phyloP scores from a whole-genome alignment of 148 eudicot genomes.

The Chenopodium suecicum region DNA sequence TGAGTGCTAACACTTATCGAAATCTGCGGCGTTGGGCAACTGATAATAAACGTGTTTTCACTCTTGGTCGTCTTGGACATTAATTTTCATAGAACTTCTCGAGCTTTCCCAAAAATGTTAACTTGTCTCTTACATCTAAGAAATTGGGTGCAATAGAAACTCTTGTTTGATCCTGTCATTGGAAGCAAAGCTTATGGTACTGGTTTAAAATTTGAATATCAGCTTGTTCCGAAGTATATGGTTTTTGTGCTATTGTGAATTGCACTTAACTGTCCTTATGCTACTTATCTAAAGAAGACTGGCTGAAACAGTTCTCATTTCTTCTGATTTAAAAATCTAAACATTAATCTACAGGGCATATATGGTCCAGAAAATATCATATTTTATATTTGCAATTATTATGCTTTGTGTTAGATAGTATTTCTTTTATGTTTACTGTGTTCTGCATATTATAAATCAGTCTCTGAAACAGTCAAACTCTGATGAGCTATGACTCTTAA shows the following conservation, averaged over 20 bases:
- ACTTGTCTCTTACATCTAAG: not conserved
- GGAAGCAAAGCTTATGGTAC: not conserved
- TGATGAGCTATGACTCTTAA: no score
- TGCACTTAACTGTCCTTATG: not conserved
- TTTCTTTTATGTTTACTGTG: not conserved
- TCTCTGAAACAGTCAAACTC: not conserved
- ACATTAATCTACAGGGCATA: not conserved
- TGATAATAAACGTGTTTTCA: not conserved
- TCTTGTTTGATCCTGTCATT: not conserved
- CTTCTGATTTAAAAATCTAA: not conserved
- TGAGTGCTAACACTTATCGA: not conserved
- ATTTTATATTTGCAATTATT: not conserved
- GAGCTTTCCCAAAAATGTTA: not conserved
- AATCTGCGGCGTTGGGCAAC: not conserved
- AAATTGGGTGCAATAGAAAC: not conserved
- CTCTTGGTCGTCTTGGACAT: no score
- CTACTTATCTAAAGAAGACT: not conserved
- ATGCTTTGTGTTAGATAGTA: no score
- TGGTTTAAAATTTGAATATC: not conserved
- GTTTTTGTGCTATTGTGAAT: not conserved
- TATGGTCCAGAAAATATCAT: not conserved
- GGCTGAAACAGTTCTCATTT: not conserved
- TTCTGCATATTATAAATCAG: not conserved
- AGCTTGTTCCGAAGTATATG: not conserved
- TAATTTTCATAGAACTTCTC: not conserved